Evolutionary conservation across 2,329 filamentous ascomycete species (phyloP), one percentile per base, ranked within the genome.

Genomic region (Exserohilum rostratum): DNA sequence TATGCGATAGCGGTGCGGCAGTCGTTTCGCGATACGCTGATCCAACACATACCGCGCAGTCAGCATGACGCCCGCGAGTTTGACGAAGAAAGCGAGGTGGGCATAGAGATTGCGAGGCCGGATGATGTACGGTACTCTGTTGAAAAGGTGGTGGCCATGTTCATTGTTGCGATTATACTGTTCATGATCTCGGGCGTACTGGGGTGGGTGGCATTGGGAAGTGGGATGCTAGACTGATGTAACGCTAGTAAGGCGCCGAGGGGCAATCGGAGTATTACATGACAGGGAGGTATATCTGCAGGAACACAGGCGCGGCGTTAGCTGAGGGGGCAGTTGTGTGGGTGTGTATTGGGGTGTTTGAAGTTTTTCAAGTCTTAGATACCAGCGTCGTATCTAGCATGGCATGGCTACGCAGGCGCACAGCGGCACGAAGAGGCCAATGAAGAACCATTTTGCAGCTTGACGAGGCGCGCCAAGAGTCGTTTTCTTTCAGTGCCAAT

Each of bases 51-150:
- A 46, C 38, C 44, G 13, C 20, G 31, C 6, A 29, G 40, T 7
- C 39, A 27, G 2, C 34, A 33, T 17, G 50, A 38, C 7, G 15
- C 53, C 3, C 33, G 46, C 10, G 46, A 59, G 2, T 45, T 48
- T 17, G 60, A 58, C 29, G 51, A 53, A 27, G 60, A 62, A 39
- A 57, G 60, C 7, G 38, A 51, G 13, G 29, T 46, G 5, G 63
- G 55, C 11, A 25, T 57, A 2, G 66, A 66, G 6, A 15, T 12
- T 15, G 31, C 22, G 6, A 31, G 50, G 11, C 39, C 46, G 9
- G 65, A 71, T 37, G 67, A 72, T 46, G 60, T 68, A 25, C 56
- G 67, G 46, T 61, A 68, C 38, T 52, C 50, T 6, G 61, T 72
- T 2, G 68, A 70, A 56, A 50, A 55, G 15, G 55, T 67, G 11